Base-by-base conservation (phyloP, 2,329 filamentous ascomycete genomes). In the Trichoderma sp. region DNA sequence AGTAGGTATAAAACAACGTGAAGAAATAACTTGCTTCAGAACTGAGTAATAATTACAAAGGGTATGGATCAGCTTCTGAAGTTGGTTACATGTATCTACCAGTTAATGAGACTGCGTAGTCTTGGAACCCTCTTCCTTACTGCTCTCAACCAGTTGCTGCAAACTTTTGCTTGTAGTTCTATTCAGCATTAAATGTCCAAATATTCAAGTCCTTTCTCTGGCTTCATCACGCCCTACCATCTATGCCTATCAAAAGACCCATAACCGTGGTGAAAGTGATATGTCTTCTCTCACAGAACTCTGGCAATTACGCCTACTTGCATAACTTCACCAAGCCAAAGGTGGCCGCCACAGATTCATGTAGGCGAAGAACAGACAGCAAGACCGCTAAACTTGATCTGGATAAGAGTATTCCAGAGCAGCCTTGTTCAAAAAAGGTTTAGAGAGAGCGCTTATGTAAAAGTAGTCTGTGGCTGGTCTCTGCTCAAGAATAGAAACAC, bases 271-370 rank as follows among this genome's bases (percentile, higher is more conserved):
- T 31, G 3, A 24, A n/a, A 56, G 29, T 21, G 10, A 3, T 1
- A 4, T 43, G 24, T n/a, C 21, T 11, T 27, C 35, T 19, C 5
- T 10, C n/a, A 21, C 29, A n/a, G 2, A 19, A 43, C 2, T 37
- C n/a, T 49, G 8, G n/a, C 47, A n/a, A 49, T 43, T 56, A 13
- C 62, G 52, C 35, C n/a, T 24, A 33, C 40, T 35, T 67, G 53
- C 29, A 67, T 21, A 65, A 35, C 16, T 52, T 67, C 63, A 67
- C 31, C 33, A 49, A 37, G 29, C 53, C 4, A 58, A 16, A 13
- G 24, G n/a, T n/a, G 53, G 2, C 49, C 0, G 27, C 8, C 14
- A 40, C 29, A 58, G 10, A 11, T 13, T n/a, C 8, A 31, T 5
- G 27, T 29, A 49, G 52, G 40, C 16, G 40, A n/a, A n/a, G 2